Evolutionary conservation across 129 eudicot genomes (phyloP).

Genomic region (Artemisia tridentata): DNA sequence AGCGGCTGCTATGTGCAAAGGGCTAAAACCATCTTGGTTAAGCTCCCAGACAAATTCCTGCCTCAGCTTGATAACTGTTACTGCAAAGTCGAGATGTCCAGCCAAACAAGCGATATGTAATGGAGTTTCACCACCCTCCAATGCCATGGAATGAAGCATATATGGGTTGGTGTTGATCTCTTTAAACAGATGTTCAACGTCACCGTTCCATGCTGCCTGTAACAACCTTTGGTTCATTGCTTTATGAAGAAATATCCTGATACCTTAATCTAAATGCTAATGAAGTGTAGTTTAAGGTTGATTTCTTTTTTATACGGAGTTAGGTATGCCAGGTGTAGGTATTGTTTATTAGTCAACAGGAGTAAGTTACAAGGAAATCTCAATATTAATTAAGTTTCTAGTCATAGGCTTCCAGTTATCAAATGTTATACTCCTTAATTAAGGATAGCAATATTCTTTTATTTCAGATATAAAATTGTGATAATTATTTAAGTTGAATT

Average conservation of each 20-base stretch:
- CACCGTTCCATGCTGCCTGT: constrained; percentile 42
- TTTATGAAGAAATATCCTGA: neutral
- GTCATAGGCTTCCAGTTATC: too few relatives aligned
- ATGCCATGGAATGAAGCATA: constrained; percentile 25
- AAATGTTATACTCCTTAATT: too few relatives aligned
- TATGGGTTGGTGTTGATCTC: constrained; percentile 22
- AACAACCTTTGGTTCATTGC: constrained; percentile 42
- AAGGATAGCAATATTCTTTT: too few relatives aligned
- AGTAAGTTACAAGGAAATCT: too few relatives aligned
- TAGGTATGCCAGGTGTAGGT: too few relatives aligned
- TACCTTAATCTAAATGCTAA: neutral
- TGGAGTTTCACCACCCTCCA: constrained; percentile 37
- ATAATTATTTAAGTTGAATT: too few relatives aligned
- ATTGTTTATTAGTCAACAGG: too few relatives aligned
- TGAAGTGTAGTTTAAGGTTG: too few relatives aligned
- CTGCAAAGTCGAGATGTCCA: constrained; percentile 41
- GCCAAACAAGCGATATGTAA: constrained; percentile 42
- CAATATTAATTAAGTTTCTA: too few relatives aligned
- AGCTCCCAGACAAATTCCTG: constrained; percentile 25
- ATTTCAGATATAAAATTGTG: too few relatives aligned
- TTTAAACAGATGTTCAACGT: constrained; percentile 31
- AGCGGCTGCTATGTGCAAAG: constrained; percentile 56
- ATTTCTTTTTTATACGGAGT: too few relatives aligned
- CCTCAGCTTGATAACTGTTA: constrained; percentile 26
- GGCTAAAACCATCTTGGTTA: constrained; percentile 48